Base-by-base conservation (phyloP, 139 green algal genomes). In the Tetradesmus lagerheimii region DNA sequence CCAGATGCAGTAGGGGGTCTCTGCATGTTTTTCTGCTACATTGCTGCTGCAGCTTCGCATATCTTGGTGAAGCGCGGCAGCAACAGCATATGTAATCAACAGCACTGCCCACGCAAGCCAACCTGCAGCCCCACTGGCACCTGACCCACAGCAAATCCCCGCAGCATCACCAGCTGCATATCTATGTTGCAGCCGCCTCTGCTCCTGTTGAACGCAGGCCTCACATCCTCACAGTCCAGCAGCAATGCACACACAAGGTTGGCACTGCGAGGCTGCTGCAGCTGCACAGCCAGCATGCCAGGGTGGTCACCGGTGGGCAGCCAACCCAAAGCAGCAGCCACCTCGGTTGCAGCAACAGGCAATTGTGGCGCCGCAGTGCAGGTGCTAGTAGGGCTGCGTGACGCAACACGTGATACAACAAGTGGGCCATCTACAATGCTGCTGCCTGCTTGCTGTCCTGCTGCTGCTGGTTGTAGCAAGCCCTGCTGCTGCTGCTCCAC, bases 141-240 rank as follows among this genome's bases (percentile, higher is more conserved):
- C 38, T 31, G n/a, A 1, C 50, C 81, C 53, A 76, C n/a, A 2
- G 41, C 81, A 50, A 57, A 35, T 16, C 81, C 81, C 35, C 81
- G 29, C 81, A 87, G 12, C 81, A 87, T 77, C 81, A 77, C 53
- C 81, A 87, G 31, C 81, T 87, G 50, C 16, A 50, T 35, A 25
- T 87, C 81, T 37, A 87, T 87, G 53, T 87, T 87, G 37, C 81
- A 87, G 8, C 81, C 81, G 53, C 81, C 81, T 5, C 34, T 34
- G 18, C 39, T 57, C 34, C 20, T 34, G 35, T 87, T 87, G 53
- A 87, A 87, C 50, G 34, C 81, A 27, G 81, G 81, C 34, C 53
- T 87, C 34, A 53, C 50, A 77, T 87, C 81, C 53, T 87, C 81
- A 53, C 50, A 78, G 18, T 87, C 64, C 12, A 87, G 20, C 34